phyloP scores from a whole-genome alignment of 495 filamentous ascomycete genomes.

The Astrothelium subdiscretum region DNA sequence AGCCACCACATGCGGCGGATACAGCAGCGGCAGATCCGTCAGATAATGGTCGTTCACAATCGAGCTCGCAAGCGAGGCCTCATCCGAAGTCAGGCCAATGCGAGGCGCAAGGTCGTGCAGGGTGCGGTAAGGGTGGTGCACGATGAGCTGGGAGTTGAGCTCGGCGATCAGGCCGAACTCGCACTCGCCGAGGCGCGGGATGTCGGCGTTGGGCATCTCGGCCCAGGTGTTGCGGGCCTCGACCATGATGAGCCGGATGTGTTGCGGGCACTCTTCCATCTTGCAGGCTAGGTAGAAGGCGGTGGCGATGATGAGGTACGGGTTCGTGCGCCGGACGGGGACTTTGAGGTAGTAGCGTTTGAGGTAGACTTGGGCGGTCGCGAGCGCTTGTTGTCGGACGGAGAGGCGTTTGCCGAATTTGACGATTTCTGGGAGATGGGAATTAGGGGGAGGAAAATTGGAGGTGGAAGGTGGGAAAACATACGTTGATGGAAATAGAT shows the following conservation, averaged over 20 bases:
- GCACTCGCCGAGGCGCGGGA: slow-evolving; percentile 86
- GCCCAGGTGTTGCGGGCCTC: slow-evolving; percentile 86
- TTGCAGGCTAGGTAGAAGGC: slow-evolving; percentile 94
- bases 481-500: slow-evolving; percentile 87
- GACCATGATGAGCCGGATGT: slow-evolving; percentile 75
- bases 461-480: slow-evolving; percentile 16
- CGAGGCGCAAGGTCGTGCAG: slow-evolving; percentile 59
- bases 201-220: slow-evolving; percentile 68
- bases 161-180: slow-evolving; percentile 94
- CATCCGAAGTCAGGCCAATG: slow-evolving; percentile 64
- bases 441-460: neutral
- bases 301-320: slow-evolving; percentile 81
- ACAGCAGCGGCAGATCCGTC: slow-evolving; percentile 80
- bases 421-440: slow-evolving; percentile 51
- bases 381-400: slow-evolving; percentile 81
- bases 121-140: slow-evolving; percentile 94
- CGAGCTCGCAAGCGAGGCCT: slow-evolving; percentile 64
- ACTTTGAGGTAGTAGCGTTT: slow-evolving; percentile 88
- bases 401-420: slow-evolving; percentile 67
- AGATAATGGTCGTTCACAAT: slow-evolving; percentile 95
- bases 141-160: slow-evolving; percentile 86
- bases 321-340: slow-evolving; percentile 85
- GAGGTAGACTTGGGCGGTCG: slow-evolving; percentile 89
- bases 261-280: slow-evolving; percentile 96
- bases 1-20: slow-evolving; percentile 82